Evolutionary conservation across 768 basidiomycete genomes (phyloP), one percentile per base, ranked within the genome.

Genomic region (Inosperma sp.): DNA sequence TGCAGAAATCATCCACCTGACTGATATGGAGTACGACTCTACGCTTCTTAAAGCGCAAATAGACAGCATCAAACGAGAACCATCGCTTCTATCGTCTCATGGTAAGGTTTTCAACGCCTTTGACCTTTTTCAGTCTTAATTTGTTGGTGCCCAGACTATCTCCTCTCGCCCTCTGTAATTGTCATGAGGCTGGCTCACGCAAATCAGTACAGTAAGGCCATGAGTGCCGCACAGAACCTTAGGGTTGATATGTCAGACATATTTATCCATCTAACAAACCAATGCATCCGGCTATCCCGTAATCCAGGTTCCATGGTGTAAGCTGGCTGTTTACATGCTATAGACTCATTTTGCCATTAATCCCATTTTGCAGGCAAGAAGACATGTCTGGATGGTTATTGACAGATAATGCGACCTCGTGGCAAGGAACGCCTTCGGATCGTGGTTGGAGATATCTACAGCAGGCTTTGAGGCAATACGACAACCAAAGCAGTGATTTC

Each of bases 401-500:
- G 30, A 84, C 84, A 16, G 88, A 92, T 61, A 81, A 84, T 52
- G 77, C 89, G 8, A 77, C 83, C 2, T 85, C 87, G 0, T 95
- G 95, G 86, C 78, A 86, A 16, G 94, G 94, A 4, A 79, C 86
- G 5, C 73, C 83, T 14, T 78, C 83, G 29, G 85, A 89, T 56
- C 80, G 88, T 54, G 92, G 84, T 4, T 93, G 93, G 89, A 79
- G 87, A 61, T 93, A 93, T 65, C 77, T 99, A 37, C 86, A 91
- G 56, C 76, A 83, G 56, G 79, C 84, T 16, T 73, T 97, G 54
- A 80, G 84, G 50, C 81, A 84, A 41, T 80, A 96, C 59, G 95
- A 99, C 62, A 73, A 73, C 9, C 59, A 72, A 16, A 78, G 81
- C 45, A 88, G 81, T 12, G 83, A 91, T 62, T 84, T 78, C 68